These are phyloP conservation scores for Acrocalymma vagum DNA, from an alignment of 2,329 filamentous ascomycete genomes.

Conservation along the genomic window DNA sequence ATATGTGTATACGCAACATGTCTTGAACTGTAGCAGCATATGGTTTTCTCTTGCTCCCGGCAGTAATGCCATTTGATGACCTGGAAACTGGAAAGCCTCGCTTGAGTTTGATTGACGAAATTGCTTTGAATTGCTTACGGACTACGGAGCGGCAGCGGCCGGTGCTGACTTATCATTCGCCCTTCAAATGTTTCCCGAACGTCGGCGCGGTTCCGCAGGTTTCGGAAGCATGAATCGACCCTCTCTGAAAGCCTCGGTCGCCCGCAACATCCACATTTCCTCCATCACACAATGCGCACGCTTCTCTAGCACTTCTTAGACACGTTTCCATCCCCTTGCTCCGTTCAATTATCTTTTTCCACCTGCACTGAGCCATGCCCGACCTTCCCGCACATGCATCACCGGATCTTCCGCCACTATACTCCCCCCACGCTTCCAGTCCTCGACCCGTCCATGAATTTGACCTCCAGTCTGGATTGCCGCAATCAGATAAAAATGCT, in stretches of 20 bases:
- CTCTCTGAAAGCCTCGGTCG: constrained; percentile 24
- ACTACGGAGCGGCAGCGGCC: background rate
- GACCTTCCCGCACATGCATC: constrained; percentile 65
- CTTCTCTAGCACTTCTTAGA: background rate
- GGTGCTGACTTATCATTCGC: constrained; percentile 13
- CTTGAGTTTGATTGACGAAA: no score
- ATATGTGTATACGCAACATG: no score
- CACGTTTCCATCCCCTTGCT: constrained; percentile 4
- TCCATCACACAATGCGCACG: constrained; percentile 15
- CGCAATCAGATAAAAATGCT: constrained; percentile 27
- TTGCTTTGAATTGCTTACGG: constrained; percentile 33
- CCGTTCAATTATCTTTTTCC: background rate
- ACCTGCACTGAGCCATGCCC: constrained; percentile 51
- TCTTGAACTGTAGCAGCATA: no score
- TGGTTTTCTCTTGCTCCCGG: no score
- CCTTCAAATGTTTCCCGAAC: constrained; percentile 15
- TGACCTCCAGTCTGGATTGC: constrained; percentile 31
- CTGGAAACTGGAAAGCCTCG: no score
- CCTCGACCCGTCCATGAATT: constrained; percentile 49
- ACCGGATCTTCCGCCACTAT: constrained; percentile 59
- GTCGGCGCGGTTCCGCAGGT: constrained; percentile 30
- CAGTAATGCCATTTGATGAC: no score
- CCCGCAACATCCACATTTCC: constrained; percentile 10
- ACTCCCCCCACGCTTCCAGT: constrained; percentile 62
- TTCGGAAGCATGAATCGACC: constrained; percentile 21